phyloP scores from a whole-genome alignment of 768 basidiomycete genomes.

The Xerocomus spinulosus region DNA sequence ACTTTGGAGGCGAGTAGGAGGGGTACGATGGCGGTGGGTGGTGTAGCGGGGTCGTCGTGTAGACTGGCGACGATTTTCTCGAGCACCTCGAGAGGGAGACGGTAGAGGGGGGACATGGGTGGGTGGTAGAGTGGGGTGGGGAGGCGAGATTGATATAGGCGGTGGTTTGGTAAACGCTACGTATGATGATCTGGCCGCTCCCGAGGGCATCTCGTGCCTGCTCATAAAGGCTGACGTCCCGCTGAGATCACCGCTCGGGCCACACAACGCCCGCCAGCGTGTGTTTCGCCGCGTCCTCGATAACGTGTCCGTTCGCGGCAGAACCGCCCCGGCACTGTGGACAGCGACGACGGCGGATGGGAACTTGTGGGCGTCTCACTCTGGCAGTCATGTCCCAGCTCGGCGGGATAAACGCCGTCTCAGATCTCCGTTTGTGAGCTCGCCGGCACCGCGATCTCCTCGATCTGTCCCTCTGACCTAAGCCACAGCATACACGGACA shows the following conservation, averaged over 20 bases:
- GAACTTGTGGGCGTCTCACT: neutral
- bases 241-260: slow-evolving; percentile 3
- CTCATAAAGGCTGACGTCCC: slow-evolving; percentile 1
- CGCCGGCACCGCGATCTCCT: slow-evolving; percentile 3
- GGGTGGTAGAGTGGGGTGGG: slow-evolving; percentile 7
- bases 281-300: slow-evolving; percentile 4
- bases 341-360: slow-evolving; percentile 1
- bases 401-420: slow-evolving; percentile 21
- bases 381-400: neutral
- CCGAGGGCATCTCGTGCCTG: slow-evolving; percentile 2
- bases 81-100: slow-evolving; percentile 43
- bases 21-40: slow-evolving; percentile 42
- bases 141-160: slow-evolving; percentile 8
- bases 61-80: slow-evolving; percentile 50
- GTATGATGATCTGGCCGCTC: slow-evolving; percentile 6
- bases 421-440: slow-evolving; percentile 6
- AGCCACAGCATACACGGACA: neutral
- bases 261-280: slow-evolving; percentile 1
- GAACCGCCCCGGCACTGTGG: slow-evolving; percentile 2
- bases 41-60: neutral
- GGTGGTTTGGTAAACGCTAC: slow-evolving; percentile 8
- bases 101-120: slow-evolving; percentile 10
- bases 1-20: slow-evolving; percentile 43
- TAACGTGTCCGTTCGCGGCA: slow-evolving; percentile 7
- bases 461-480: no score